phyloP scores from a whole-genome alignment of 108 stramenopile species.

The Nannochloropsis salina region DNA sequence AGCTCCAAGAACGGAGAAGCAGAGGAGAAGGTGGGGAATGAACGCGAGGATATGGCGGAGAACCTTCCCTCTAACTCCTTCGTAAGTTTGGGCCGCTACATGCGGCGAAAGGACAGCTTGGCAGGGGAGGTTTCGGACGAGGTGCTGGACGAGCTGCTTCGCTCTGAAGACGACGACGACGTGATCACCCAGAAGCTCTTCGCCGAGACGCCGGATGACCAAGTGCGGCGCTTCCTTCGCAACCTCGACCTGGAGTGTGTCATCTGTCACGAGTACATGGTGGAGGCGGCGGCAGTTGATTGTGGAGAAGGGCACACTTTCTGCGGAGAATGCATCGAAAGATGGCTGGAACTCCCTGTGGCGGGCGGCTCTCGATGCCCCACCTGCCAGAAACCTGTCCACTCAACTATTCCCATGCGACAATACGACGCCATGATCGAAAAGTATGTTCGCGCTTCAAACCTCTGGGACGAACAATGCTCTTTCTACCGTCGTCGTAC shows the following conservation, averaged over 20 bases:
- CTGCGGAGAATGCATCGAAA: constrained; percentile 16
- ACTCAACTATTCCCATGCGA: not conserved
- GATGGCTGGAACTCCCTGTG: not conserved
- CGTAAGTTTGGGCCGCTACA: not conserved
- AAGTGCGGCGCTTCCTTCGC: not conserved
- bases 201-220: not conserved
- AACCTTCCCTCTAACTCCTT: not conserved
- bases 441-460: constrained; percentile 14
- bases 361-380: not conserved
- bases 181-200: not conserved
- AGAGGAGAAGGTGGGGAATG: not conserved
- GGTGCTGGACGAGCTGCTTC: not conserved
- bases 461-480: constrained; percentile 7
- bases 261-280: not conserved
- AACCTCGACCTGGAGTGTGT: not conserved
- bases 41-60: not conserved
- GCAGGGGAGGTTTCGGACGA: not conserved
- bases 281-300: not conserved
- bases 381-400: not conserved
- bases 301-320: constrained; percentile 9
- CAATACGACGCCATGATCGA: constrained; percentile 20
- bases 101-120: constrained; percentile 6
- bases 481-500: constrained; percentile 1
- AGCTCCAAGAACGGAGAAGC: not conserved
- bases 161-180: not conserved